Evolutionary conservation across 495 filamentous ascomycete species (phyloP), one percentile per base, ranked within the genome.

Genomic region (Xylaria intraflava): DNA sequence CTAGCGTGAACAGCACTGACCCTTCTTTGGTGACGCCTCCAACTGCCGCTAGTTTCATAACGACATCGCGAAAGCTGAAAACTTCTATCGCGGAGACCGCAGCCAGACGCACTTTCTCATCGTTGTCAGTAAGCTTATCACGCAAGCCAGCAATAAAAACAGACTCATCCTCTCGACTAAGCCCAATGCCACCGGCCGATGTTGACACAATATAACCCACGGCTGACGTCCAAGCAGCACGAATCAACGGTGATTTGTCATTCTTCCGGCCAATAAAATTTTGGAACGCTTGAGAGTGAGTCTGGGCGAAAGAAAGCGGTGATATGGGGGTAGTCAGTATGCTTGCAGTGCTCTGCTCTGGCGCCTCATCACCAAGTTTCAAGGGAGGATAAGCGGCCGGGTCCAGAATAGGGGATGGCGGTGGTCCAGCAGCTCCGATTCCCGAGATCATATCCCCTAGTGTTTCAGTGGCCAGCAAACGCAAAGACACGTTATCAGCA

Each of bases 391-490:
- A 95, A 31, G 83, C 82, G 2, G 84, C 76, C 31, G 91, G 86
- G 62, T 96, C 88, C 64, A 93, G 80, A 7, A 75, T 66, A 12
- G 85, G 80, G 19, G 83, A 69, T 8, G 86, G 82, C 20, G 89
- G 88, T 46, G 86, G 87, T 2, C 91, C 91, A 55, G 89, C 88
- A 55, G 91, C 86, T 51, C 91, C 90, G 62, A 95, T 91, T 9
- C 91, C 91, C 19, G 90, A 82, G 16, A 93, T 83, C 70, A 99
- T 89, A 61, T 97, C 93, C 27, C 93, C 93, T 26, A 99, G 78
- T 0, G 93, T 96, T 66, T 97, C 87, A 0, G 90, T 94, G 9
- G 90, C 92, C 22, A 97, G 73, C 36, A 89, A 76, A 29, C 93
- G 86, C 17, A 99, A 69, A 52, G 91, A 83, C 3, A 89, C 76